Evolutionary conservation across 805 yeast genomes (phyloP).

Genomic region (Lachancea waltii): DNA sequence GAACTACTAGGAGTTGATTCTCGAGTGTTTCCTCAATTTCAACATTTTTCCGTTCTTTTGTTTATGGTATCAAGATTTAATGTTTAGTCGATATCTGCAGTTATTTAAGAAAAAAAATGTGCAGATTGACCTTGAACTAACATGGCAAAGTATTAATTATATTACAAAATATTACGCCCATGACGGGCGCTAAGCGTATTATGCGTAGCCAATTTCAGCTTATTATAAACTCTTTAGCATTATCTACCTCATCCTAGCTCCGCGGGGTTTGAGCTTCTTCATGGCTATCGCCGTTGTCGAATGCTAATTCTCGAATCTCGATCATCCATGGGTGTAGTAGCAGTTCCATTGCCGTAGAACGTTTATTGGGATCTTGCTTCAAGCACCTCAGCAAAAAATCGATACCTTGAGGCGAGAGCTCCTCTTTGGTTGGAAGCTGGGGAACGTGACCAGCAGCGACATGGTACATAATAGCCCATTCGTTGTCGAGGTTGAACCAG

Average conservation of each 20-base stretch:
- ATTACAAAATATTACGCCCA: no score
- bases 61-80: no score
- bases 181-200: no score
- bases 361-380: slow-evolving; percentile 71
- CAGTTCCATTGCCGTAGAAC: slow-evolving; percentile 80
- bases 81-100: no score
- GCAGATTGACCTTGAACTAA: no score
- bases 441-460: slow-evolving; percentile 95
- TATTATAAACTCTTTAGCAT: background rate
- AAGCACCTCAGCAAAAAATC: slow-evolving; percentile 68
- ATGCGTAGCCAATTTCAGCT: background rate
- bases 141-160: no score
- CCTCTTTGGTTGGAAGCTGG: slow-evolving; percentile 71
- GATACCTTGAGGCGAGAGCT: slow-evolving; percentile 67
- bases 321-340: slow-evolving; percentile 86
- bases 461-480: slow-evolving; percentile 98
- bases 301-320: slow-evolving; percentile 62
- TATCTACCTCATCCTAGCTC: background rate
- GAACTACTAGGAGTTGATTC: no score
- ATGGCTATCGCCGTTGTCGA: slow-evolving; percentile 33
- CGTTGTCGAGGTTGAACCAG: slow-evolving; percentile 94
- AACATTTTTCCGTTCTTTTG: no score
- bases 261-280: background rate
- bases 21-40: no score
- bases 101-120: no score